Evolutionary conservation across 2,329 filamentous ascomycete species (phyloP).

Genomic region (Aspergillus pseudoterreus): DNA sequence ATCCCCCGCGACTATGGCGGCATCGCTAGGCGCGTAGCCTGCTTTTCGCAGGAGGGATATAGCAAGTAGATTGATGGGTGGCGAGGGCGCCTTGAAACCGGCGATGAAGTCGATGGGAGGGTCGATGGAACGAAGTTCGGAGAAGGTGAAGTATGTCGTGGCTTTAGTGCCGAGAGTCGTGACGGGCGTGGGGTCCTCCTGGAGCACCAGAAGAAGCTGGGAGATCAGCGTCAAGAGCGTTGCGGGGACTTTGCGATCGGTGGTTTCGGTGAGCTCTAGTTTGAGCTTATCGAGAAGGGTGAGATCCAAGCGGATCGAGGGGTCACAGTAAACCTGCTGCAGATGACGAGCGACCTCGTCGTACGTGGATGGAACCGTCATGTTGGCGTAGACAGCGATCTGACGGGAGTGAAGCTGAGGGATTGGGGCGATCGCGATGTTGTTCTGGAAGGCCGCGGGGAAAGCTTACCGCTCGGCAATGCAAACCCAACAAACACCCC

Average conservation of each 20-base stretch:
- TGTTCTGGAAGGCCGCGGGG: constrained; percentile 19
- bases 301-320: constrained; percentile 44
- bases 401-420: neutral
- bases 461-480: constrained; percentile 12
- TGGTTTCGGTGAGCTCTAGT: constrained; percentile 38
- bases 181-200: constrained; percentile 56
- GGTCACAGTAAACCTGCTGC: constrained; percentile 41
- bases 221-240: constrained; percentile 46
- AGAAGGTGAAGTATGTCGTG: constrained; percentile 47
- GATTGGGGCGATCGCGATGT: neutral
- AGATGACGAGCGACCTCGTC: constrained; percentile 41
- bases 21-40: constrained; percentile 48
- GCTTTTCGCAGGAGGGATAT: constrained; percentile 57
- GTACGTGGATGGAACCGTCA: constrained; percentile 35
- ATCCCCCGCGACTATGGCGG: constrained; percentile 56
- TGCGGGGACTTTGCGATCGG: constrained; percentile 34
- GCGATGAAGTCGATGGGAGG: constrained; percentile 52
- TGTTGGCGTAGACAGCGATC: constrained; percentile 11
- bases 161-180: constrained; percentile 52
- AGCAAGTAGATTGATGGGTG: constrained; percentile 54
- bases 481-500: constrained; percentile 30
- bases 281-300: constrained; percentile 50
- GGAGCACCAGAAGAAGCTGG: constrained; percentile 49
- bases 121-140: constrained; percentile 46
- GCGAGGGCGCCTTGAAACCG: constrained; percentile 50